These are phyloP conservation scores for Geranomyces variabilis DNA, from an alignment of 192 early-diverging fungal genomes.

Conservation along the genomic window DNA sequence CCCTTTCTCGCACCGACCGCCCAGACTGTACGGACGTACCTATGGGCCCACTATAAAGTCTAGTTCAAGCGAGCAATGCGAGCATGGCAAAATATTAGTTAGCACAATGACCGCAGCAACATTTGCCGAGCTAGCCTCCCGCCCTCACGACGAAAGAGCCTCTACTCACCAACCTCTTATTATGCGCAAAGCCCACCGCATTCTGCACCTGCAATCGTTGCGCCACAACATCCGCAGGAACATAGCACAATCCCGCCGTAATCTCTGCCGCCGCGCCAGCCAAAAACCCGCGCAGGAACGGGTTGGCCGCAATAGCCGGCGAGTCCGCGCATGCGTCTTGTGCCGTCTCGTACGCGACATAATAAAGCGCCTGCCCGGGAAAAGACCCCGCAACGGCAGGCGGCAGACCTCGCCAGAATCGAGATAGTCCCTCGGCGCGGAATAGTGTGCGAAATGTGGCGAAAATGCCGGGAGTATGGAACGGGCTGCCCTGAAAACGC, in stretches of 20 bases:
- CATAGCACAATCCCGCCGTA: conserved; percentile 31
- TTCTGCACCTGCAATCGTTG: conserved; percentile 55
- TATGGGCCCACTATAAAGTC: too few species aligned
- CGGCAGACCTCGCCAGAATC: conserved; percentile 49
- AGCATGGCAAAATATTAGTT: too few species aligned
- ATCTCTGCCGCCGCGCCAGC: conserved; percentile 42
- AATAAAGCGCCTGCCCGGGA: conserved; percentile 55
- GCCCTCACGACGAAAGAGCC: too few species aligned
- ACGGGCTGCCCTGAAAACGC: conserved; percentile 9
- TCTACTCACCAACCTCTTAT: conserved; percentile 32
- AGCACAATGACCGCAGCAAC: too few species aligned
- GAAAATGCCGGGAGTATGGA: neutral
- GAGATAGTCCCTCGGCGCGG: conserved; percentile 37
- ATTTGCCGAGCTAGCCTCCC: too few species aligned
- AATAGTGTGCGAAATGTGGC: conserved; percentile 22
- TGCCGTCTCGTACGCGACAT: conserved; percentile 49
- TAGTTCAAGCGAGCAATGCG: too few species aligned
- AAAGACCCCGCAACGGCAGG: conserved; percentile 49
- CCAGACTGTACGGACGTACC: too few species aligned
- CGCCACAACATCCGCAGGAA: conserved; percentile 57
- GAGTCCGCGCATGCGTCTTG: conserved; percentile 35
- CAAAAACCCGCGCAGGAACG: conserved; percentile 48
- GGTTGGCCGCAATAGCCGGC: neutral
- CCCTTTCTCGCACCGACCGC: too few species aligned
- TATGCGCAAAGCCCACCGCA: conserved; percentile 46